Base-by-base conservation (phyloP, 2,329 filamentous ascomycete species). In the Neonectria coccinea region DNA sequence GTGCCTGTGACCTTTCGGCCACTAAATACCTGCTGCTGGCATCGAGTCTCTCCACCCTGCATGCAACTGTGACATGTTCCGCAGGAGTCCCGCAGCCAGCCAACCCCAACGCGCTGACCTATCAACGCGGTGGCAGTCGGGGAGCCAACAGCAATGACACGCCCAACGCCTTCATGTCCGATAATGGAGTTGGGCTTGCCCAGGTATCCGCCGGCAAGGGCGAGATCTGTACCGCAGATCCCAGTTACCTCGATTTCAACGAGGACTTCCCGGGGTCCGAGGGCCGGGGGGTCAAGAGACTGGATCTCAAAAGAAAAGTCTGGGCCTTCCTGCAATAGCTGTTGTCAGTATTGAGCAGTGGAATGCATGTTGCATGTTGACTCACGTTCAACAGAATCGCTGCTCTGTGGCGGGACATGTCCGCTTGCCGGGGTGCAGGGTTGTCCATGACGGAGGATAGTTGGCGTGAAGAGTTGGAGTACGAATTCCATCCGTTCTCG, bases 121-220 rank as follows among this genome's bases (percentile, higher is more conserved):
- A 77, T 29, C 14, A 18, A 10, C 66, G 20, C 16, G 77, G 65
- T 2, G 67, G 67, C 20, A 4, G 80, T 73, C 36, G 76, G 73
- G 31, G 74, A 71, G 1, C 82, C 82, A 2, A 83, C 64, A 25
- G 67, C 72, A 4, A 73, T 77, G 16, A 83, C 73, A 11, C 71
- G 73, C 1, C 82, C 82, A 1, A 83, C 79, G 8, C 82, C 82
- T 65, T 84, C 82, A 52, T 84, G 82, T 4, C 82, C 82, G 0
- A 81, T 73, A 2, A 81, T 75, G 25, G 75, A 65, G 5, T 73
- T 69, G 1, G 74, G 73, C 0, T 78, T 77, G 0, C 79, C 79
- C 48, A 82, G 67, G 25, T 79, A 72, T 11, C 80, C 80, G 0
- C 74, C 57, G 0, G 80, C 81, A 55, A 82, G 75, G 16, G 71